Evolutionary conservation across 176 grass and related monocot species (phyloP).

Genomic region (Elymus sibiricus): DNA sequence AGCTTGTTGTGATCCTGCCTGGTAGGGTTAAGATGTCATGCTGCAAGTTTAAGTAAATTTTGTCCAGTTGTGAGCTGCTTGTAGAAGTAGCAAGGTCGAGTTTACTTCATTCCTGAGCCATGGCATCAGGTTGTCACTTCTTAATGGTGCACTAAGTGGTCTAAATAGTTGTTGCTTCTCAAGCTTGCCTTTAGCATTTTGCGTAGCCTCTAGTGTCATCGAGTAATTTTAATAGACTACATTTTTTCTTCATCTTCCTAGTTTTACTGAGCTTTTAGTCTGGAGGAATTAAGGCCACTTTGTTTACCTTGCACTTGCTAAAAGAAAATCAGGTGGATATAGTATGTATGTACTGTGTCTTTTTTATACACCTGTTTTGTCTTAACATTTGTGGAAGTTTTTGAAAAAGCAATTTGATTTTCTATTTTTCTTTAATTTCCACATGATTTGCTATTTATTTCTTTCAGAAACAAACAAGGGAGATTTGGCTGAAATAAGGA

Average conservation of each 20-base stretch:
- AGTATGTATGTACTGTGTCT: neutral
- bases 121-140: neutral
- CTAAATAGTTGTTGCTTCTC: neutral
- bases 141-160: conserved; percentile 3
- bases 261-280: neutral
- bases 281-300: neutral
- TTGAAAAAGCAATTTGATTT: neutral
- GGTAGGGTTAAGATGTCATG: neutral
- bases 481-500: conserved; percentile 31
- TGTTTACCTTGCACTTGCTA: neutral
- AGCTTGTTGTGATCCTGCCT: neutral
- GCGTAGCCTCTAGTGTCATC: neutral
- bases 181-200: neutral
- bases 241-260: neutral
- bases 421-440: neutral
- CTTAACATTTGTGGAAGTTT: neutral
- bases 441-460: conserved; percentile 1
- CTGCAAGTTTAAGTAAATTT: neutral
- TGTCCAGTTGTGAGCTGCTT: neutral
- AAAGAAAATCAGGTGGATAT: neutral
- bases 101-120: neutral
- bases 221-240: neutral
- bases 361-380: neutral
- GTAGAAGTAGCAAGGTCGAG: neutral
- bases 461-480: conserved; percentile 64